Conservation (phyloP, 352 stramenopile genomes). For the Plasmopara viticola region DNA sequence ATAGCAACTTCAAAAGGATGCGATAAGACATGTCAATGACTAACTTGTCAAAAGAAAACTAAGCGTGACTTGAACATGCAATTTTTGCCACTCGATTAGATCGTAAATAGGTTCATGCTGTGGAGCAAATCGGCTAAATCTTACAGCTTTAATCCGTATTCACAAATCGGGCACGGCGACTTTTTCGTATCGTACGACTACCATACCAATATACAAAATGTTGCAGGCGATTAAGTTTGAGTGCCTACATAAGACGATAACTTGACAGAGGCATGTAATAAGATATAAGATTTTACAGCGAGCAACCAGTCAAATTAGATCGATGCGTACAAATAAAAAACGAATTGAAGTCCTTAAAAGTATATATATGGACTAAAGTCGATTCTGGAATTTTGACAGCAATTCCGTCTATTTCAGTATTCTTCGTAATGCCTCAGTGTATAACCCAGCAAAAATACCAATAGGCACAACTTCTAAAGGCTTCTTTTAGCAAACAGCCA, state of each 20-base stretch:
- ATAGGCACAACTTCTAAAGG: too few species aligned
- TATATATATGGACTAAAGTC: too few species aligned
- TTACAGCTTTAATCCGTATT: background rate
- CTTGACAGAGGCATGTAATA: too few species aligned
- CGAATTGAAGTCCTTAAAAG: too few species aligned
- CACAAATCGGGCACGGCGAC: background rate
- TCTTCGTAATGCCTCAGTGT: too few species aligned
- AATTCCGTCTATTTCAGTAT: too few species aligned
- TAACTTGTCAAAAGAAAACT: background rate
- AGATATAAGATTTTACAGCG: too few species aligned
- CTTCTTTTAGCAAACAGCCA: too few species aligned
- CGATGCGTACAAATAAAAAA: too few species aligned
- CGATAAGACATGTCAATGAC: slow-evolving; percentile 6
- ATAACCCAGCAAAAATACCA: too few species aligned
- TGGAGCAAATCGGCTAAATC: background rate
- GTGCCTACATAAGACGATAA: background rate
- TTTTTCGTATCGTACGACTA: background rate
- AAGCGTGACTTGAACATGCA: background rate
- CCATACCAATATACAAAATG: slow-evolving; percentile 7
- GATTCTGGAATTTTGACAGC: too few species aligned
- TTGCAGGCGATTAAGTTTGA: slow-evolving; percentile 3
- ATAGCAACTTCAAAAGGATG: slow-evolving; percentile 4
- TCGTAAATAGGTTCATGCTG: background rate
- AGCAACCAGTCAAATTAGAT: too few species aligned
- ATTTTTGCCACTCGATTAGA: background rate